Conservation (phyloP, 495 filamentous ascomycete species). For the Rhypophila decipiens region DNA sequence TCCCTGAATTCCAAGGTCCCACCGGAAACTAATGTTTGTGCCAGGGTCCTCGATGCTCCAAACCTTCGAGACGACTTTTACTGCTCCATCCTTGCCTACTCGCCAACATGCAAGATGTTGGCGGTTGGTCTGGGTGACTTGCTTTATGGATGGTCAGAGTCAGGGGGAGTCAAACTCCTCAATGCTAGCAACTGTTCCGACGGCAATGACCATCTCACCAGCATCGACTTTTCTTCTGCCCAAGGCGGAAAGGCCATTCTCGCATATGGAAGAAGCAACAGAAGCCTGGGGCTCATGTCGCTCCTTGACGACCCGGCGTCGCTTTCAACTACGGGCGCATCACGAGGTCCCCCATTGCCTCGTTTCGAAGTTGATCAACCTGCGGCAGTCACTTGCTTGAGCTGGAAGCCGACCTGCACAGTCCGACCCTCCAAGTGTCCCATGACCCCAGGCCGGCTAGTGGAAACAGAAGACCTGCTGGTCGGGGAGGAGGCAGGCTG, state of each 20-base stretch:
- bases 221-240: conserved; percentile 79
- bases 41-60: conserved; percentile 77
- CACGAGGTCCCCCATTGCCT: conserved; percentile 24
- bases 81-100: conserved; percentile 87
- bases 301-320: conserved; percentile 33
- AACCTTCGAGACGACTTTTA: conserved; percentile 90
- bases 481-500: conserved; percentile 84
- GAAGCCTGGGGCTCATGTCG: conserved; percentile 46
- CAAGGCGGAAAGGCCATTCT: conserved; percentile 73
- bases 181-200: conserved; percentile 31
- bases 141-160: conserved; percentile 87
- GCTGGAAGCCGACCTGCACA: conserved; percentile 53
- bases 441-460: conserved; percentile 25
- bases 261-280: conserved; percentile 75
- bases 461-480: conserved; percentile 70
- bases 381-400: conserved; percentile 66
- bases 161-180: conserved; percentile 43
- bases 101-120: conserved; percentile 60
- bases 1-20: not conserved
- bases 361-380: conserved; percentile 72
- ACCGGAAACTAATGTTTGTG: conserved; percentile 9
- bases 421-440: conserved; percentile 32
- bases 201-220: conserved; percentile 56
- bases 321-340: not conserved
- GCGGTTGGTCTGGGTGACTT: conserved; percentile 75